These are phyloP conservation scores for Cryptococcus sp. DNA, from an alignment of 1,284 basidiomycete species.

Conservation along the genomic window DNA sequence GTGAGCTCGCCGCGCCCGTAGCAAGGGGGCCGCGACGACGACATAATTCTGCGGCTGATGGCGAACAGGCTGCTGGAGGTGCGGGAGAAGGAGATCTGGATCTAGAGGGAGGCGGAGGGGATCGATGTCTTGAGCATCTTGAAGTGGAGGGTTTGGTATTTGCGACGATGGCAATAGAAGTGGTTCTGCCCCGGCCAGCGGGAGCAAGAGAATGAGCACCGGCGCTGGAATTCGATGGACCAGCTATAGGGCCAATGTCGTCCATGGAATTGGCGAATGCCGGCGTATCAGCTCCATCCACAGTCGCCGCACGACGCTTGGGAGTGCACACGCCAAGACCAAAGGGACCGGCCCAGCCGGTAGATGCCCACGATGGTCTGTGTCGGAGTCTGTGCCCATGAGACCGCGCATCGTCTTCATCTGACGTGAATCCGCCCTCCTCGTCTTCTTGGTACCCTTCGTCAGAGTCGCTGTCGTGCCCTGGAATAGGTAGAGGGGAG, in stretches of 20 bases:
- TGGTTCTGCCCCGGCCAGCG: conserved; percentile 12
- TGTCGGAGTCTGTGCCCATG: not conserved
- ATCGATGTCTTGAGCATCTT: conserved; percentile 28
- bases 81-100: conserved; percentile 8
- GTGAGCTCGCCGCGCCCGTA: not conserved
- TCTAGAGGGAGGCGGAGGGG: conserved; percentile 28
- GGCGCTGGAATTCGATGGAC: not conserved
- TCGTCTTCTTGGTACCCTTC: conserved; percentile 34
- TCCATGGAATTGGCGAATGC: conserved; percentile 9
- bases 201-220: not conserved
- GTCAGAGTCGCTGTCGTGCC: conserved; percentile 16
- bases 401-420: conserved; percentile 17
- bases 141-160: conserved; percentile 18
- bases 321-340: not conserved
- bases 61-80: conserved; percentile 35
- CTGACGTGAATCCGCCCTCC: conserved; percentile 30
- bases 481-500: conserved; percentile 20
- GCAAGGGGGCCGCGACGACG: conserved; percentile 20
- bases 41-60: conserved; percentile 33
- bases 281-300: conserved; percentile 1
- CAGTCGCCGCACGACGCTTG: conserved; percentile 4
- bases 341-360: too few species aligned
- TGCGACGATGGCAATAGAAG: conserved; percentile 15
- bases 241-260: conserved; percentile 3
- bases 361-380: conserved; percentile 5